Percentiles rank a stretch among this genome's conserved stretches.
Evolutionary conservation across 2,329 filamentous ascomycete species (phyloP).

Genomic region (Fusarium ambrosium): DNA sequence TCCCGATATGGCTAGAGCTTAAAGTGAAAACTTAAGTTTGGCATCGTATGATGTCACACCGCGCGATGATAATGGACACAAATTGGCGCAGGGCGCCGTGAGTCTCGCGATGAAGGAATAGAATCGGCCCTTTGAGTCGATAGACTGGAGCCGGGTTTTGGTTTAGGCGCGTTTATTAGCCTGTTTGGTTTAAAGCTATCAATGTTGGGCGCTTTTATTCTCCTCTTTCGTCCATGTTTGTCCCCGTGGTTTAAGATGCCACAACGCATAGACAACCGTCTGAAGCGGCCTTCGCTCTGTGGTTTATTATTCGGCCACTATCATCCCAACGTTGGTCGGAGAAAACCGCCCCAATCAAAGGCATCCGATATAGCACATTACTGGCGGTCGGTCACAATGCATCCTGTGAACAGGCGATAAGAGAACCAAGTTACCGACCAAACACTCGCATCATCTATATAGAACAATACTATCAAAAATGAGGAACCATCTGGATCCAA

Average conservation of each 20-base stretch:
- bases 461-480: neutral
- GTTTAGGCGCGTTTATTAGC: neutral
- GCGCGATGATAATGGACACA: constrained; percentile 6
- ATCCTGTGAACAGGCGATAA: neutral
- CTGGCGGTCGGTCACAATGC: neutral
- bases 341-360: neutral
- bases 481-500: constrained; percentile 16
- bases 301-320: neutral
- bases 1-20: constrained; percentile 4
- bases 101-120: neutral
- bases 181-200: neutral
- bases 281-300: fast-evolving
- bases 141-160: neutral
- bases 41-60: constrained; percentile 37
- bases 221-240: neutral
- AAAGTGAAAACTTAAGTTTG: constrained; percentile 30
- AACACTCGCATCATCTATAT: neutral
- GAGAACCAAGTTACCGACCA: neutral
- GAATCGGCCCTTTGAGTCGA: neutral
- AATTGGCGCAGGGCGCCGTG: constrained; percentile 16
- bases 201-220: neutral
- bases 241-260: neutral
- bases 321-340: neutral
- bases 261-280: neutral
- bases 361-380: neutral